These are phyloP conservation scores for Thraustotheca clavata DNA, from an alignment of 352 stramenopile species.

Conservation along the genomic window DNA sequence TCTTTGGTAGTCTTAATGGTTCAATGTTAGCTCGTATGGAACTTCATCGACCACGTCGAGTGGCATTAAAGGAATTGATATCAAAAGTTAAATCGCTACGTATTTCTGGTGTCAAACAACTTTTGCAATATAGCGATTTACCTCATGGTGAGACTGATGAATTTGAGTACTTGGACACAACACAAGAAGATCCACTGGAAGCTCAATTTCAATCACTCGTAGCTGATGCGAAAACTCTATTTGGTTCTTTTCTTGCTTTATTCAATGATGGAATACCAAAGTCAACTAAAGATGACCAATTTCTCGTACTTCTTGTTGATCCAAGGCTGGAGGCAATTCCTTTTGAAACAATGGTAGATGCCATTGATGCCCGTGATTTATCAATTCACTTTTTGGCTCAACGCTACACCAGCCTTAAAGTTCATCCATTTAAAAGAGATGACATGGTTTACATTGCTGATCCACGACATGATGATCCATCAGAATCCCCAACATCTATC, in stretches of 20 bases:
- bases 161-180: slow-evolving; percentile 31
- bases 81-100: slow-evolving; percentile 32
- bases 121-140: slow-evolving; percentile 35
- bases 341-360: slow-evolving; percentile 37
- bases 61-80: not conserved
- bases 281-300: slow-evolving; percentile 34
- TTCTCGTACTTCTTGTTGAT: slow-evolving; percentile 50
- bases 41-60: slow-evolving; percentile 10
- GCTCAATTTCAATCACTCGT: slow-evolving; percentile 45
- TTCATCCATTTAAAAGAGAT: slow-evolving; percentile 40
- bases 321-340: slow-evolving; percentile 39
- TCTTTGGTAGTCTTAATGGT: slow-evolving; percentile 30
- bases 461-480: slow-evolving; percentile 43
- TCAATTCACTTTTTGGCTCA: slow-evolving; percentile 63
- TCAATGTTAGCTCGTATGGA: slow-evolving; percentile 16
- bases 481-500: slow-evolving; percentile 14
- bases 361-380: slow-evolving; percentile 49
- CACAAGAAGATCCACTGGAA: slow-evolving; percentile 36
- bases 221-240: slow-evolving; percentile 32
- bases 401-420: slow-evolving; percentile 38
- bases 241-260: slow-evolving; percentile 47
- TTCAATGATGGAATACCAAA: slow-evolving; percentile 34
- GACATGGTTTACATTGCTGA: slow-evolving; percentile 62
- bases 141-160: slow-evolving; percentile 28
- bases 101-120: slow-evolving; percentile 27